A percentile compares a stretch with the other conserved stretches of the same genome.
Evolutionary conservation across 2,329 filamentous ascomycete species (phyloP).

Genomic region (Aspergillus sp.): DNA sequence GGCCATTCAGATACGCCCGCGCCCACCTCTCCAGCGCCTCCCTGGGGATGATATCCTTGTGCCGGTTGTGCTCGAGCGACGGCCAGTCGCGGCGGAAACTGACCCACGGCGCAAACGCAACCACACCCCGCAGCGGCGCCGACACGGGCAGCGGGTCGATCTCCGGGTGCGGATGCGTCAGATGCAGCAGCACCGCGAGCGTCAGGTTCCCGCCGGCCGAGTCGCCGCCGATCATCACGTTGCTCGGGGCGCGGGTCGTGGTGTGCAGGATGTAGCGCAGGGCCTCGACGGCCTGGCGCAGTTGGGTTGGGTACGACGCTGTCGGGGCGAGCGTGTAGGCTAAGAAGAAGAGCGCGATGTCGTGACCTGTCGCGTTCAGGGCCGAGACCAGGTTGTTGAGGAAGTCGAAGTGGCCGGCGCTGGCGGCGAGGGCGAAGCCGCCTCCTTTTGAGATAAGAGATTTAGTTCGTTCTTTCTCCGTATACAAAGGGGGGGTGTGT

Average conservation of each 20-base stretch:
- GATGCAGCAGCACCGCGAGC: slow-evolving; percentile 23
- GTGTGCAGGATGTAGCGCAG: slow-evolving; percentile 30
- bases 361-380: slow-evolving; percentile 32
- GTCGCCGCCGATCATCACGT: slow-evolving; percentile 31
- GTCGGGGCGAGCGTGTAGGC: slow-evolving; percentile 45
- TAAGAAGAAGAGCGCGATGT: slow-evolving; percentile 42
- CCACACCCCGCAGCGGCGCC: slow-evolving; percentile 33
- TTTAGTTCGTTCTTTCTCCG: background rate
- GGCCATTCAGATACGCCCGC: slow-evolving; percentile 33
- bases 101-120: slow-evolving; percentile 50
- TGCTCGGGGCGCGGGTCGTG: slow-evolving; percentile 19
- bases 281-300: slow-evolving; percentile 28
- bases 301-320: slow-evolving; percentile 29
- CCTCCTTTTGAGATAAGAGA: slow-evolving; percentile 37
- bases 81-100: slow-evolving; percentile 36
- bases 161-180: slow-evolving; percentile 46
- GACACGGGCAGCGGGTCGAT: slow-evolving; percentile 32
- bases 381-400: slow-evolving; percentile 30
- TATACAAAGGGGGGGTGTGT: slow-evolving; percentile 1
- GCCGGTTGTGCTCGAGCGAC: slow-evolving; percentile 36
- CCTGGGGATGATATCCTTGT: slow-evolving; percentile 41
- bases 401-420: slow-evolving; percentile 37
- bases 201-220: slow-evolving; percentile 34
- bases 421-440: slow-evolving; percentile 42
- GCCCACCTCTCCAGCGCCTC: slow-evolving; percentile 35